phyloP scores from a whole-genome alignment of 164 flowering plant species.

The Macadamia integrifolia region DNA sequence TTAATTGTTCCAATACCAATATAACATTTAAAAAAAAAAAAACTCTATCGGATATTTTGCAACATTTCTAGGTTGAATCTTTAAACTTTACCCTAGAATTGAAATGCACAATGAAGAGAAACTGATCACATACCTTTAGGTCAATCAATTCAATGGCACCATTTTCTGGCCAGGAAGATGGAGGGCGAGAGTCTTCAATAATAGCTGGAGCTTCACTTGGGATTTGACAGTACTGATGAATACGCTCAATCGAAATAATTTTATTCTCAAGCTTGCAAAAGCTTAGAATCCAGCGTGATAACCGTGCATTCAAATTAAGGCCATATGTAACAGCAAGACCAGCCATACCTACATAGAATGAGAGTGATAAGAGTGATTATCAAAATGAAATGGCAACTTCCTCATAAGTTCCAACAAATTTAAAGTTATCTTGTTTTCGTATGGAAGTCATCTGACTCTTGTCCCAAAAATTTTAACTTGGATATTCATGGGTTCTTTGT shows the following conservation, averaged over 20 bases:
- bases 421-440: too few relatives aligned
- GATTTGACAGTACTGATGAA: constrained; percentile 80
- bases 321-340: constrained; percentile 98
- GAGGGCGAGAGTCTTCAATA: constrained; percentile 74
- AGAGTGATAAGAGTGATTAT: constrained; percentile 12
- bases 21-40: too few relatives aligned
- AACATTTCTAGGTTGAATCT: not conserved
- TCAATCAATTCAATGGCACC: constrained; percentile 78
- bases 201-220: constrained; percentile 82
- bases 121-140: constrained; percentile 53
- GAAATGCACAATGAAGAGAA: not conserved
- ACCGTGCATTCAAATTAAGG: constrained; percentile 87
- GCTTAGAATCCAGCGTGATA: constrained; percentile 96
- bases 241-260: constrained; percentile 94
- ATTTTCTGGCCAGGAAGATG: constrained; percentile 78
- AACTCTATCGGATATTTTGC: not conserved
- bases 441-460: not conserved
- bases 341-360: constrained; percentile 71
- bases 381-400: not conserved
- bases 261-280: constrained; percentile 98
- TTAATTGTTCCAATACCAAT: too few relatives aligned
- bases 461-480: not conserved
- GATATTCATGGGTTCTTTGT: too few relatives aligned
- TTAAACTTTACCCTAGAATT: not conserved
- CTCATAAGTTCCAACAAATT: not conserved